phyloP scores from a whole-genome alignment of 1,284 basidiomycete genomes.

The Melampsora americana region DNA sequence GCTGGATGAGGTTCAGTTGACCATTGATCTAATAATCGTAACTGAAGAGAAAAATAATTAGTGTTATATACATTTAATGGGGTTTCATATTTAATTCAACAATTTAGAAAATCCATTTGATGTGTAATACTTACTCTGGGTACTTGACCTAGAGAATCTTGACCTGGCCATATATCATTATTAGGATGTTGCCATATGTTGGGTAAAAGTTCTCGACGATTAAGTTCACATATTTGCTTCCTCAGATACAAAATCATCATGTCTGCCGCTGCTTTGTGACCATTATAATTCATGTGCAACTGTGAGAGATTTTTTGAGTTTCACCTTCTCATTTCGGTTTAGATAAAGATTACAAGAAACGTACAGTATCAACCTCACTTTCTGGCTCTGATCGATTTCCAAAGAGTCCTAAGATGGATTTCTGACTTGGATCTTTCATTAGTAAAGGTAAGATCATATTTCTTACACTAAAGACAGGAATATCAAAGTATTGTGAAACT shows the following conservation, averaged over 20 bases:
- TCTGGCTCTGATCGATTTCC: neutral
- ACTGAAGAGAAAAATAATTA: neutral
- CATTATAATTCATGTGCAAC: constrained; percentile 2
- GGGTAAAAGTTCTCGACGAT: neutral
- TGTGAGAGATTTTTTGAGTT: neutral
- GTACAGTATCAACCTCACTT: neutral
- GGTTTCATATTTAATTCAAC: neutral
- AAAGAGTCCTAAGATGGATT: constrained; percentile 4
- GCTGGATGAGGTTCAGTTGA: neutral
- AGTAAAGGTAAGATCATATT: neutral
- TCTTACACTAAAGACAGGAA: neutral
- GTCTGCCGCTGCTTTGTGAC: constrained; percentile 5
- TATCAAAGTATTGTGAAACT: constrained; percentile 1
- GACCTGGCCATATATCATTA: neutral
- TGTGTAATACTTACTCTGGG: neutral
- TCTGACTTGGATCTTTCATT: constrained; percentile 1
- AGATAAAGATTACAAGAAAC: neutral
- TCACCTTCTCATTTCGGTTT: neutral
- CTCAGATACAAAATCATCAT: neutral
- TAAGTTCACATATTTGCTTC: neutral
- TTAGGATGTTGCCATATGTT: neutral
- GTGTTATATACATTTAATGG: neutral
- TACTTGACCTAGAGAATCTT: constrained; percentile 5
- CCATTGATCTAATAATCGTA: constrained; percentile 8
- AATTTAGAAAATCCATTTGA: neutral